Conservation (phyloP, 1,284 basidiomycete genomes). For the Sporisorium exsertum region DNA sequence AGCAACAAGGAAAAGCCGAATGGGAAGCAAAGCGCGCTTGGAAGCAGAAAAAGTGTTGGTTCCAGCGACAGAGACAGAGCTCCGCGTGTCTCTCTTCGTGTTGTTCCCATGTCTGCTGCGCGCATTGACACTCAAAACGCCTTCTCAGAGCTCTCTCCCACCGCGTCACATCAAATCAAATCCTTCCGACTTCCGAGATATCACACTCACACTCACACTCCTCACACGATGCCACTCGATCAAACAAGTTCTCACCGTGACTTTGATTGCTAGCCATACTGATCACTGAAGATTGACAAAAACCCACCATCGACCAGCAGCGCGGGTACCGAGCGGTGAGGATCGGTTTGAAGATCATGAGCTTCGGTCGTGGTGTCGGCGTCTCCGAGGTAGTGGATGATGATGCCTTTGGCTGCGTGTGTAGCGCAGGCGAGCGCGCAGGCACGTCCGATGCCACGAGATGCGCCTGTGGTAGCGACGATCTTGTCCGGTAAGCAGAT, state of each 20-base stretch:
- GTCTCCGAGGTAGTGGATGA: constrained; percentile 80
- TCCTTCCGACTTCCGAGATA: constrained; percentile 9
- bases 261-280: background rate
- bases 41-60: constrained; percentile 14
- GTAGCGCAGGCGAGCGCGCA: constrained; percentile 75
- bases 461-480: constrained; percentile 80
- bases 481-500: constrained; percentile 76
- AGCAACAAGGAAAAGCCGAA: background rate
- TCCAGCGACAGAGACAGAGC: background rate
- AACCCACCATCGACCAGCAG: constrained; percentile 80
- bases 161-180: constrained; percentile 1
- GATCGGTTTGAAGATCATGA: constrained; percentile 71
- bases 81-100: constrained; percentile 13
- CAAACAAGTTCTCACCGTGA: background rate
- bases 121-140: constrained; percentile 10
- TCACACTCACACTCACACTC: constrained; percentile 1
- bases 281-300: constrained; percentile 80
- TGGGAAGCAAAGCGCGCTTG: background rate
- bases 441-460: constrained; percentile 83
- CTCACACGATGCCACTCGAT: background rate
- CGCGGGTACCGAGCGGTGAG: constrained; percentile 72
- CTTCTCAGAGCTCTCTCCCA: background rate
- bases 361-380: constrained; percentile 74
- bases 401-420: constrained; percentile 76
- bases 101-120: background rate